A percentile compares a stretch with the other conserved stretches of the same genome.
phyloP scores from a whole-genome alignment of 768 basidiomycete species.

The Hygrocybe punicea region DNA sequence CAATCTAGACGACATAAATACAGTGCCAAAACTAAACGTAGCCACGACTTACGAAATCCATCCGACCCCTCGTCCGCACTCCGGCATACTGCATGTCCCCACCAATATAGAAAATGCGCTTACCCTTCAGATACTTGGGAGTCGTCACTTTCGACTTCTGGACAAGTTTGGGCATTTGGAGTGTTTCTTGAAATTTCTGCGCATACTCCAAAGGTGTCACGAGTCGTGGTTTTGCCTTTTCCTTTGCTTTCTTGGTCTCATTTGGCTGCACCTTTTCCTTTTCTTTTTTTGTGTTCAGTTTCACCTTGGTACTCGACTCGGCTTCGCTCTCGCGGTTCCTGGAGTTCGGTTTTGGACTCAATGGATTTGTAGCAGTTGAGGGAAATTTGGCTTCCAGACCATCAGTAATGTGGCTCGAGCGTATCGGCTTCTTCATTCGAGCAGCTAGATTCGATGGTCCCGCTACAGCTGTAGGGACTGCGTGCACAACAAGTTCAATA shows the following conservation, averaged over 20 bases:
- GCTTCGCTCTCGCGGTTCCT: not conserved
- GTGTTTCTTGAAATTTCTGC: slow-evolving; percentile 40
- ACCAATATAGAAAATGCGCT: slow-evolving; percentile 55
- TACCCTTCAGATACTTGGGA: slow-evolving; percentile 46
- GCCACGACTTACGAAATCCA: slow-evolving; percentile 56
- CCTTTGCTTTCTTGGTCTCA: slow-evolving; percentile 2
- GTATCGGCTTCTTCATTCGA: no score
- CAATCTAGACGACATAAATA: slow-evolving; percentile 43
- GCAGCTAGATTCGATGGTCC: no score
- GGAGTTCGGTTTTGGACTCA: not conserved
- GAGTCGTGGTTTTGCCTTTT: slow-evolving; percentile 39
- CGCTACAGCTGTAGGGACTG: no score
- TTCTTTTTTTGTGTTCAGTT: slow-evolving; percentile 4
- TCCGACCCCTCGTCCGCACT: slow-evolving; percentile 49
- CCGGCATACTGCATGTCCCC: slow-evolving; percentile 56
- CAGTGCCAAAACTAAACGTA: not conserved
- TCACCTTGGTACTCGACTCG: not conserved
- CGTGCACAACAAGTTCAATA: no score
- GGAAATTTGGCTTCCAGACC: no score
- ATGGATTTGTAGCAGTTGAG: not conserved
- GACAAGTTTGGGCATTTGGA: slow-evolving; percentile 15
- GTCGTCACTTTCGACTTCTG: slow-evolving; percentile 15
- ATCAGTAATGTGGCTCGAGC: no score
- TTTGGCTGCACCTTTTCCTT: slow-evolving; percentile 19
- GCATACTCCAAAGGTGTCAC: slow-evolving; percentile 56